Conservation (phyloP, 441 rosid genomes). For the Corymbia calophylla region DNA sequence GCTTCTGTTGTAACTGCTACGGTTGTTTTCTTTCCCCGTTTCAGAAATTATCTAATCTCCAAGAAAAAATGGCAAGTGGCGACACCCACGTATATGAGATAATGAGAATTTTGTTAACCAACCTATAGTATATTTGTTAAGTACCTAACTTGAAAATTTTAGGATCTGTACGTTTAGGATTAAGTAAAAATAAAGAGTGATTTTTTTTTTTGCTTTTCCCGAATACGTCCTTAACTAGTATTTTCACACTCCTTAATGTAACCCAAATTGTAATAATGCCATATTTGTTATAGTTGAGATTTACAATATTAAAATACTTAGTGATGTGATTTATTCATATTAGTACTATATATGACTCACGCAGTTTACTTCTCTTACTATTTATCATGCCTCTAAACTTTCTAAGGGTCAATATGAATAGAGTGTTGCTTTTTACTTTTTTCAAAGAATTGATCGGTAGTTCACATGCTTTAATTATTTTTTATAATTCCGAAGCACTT, state of each 20-base stretch:
- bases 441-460: too few species aligned
- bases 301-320: too few species aligned
- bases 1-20: fast-evolving
- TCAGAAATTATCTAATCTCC: not conserved
- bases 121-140: not conserved
- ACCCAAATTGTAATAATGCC: not conserved
- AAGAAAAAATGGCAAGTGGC: not conserved
- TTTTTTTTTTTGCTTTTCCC: not conserved
- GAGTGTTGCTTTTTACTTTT: too few species aligned
- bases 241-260: not conserved
- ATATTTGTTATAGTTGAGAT: not conserved
- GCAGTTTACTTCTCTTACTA: too few species aligned
- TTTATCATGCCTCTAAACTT: too few species aligned
- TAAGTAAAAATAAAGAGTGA: not conserved
- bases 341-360: too few species aligned
- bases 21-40: not conserved
- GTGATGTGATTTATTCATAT: too few species aligned
- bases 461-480: too few species aligned
- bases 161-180: not conserved
- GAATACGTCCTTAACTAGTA: too few species aligned
- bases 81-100: not conserved
- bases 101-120: not conserved
- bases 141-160: not conserved
- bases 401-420: fast-evolving
- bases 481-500: too few species aligned